A percentile compares a stretch with the other conserved stretches of the same genome.
These are phyloP conservation scores for Sordariomycetes sp. DNA, from an alignment of 2,329 filamentous ascomycete species.

Conservation along the genomic window DNA sequence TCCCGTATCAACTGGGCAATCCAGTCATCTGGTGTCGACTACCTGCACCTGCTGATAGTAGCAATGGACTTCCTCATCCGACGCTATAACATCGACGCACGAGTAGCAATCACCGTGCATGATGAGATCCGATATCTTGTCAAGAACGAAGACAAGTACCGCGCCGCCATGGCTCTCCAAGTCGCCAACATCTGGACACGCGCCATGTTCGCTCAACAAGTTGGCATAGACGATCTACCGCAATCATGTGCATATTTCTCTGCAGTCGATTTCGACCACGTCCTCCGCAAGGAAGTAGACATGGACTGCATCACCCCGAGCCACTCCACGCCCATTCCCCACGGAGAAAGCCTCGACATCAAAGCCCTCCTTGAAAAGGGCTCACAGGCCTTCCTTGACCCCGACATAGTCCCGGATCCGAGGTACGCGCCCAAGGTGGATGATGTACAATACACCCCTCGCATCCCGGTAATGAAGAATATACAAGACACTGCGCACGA, in stretches of 20 bases:
- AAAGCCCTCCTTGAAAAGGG: constrained; percentile 66
- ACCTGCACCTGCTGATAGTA: constrained; percentile 87
- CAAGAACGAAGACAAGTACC: constrained; percentile 75
- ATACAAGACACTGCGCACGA: constrained; percentile 42
- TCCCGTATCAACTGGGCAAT: constrained; percentile 99
- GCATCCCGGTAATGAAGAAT: constrained; percentile 70
- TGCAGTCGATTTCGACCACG: constrained; percentile 88
- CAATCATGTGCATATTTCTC: constrained; percentile 94
- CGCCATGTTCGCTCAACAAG: constrained; percentile 94
- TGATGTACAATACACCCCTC: constrained; percentile 56
- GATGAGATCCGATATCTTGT: constrained; percentile 96
- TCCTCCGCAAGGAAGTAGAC: constrained; percentile 95
- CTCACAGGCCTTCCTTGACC: constrained; percentile 58
- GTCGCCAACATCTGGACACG: constrained; percentile 93
- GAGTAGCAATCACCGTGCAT: constrained; percentile 88
- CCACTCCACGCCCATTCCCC: constrained; percentile 67
- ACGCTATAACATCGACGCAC: constrained; percentile 75
- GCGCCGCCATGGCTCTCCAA: constrained; percentile 85
- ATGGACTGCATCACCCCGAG: constrained; percentile 95
- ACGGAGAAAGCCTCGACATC: constrained; percentile 84
- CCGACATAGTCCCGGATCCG: constrained; percentile 45
- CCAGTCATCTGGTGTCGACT: constrained; percentile 94
- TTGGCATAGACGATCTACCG: constrained; percentile 90
- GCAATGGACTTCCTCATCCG: constrained; percentile 89
- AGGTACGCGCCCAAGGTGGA: constrained; percentile 46